Evolutionary conservation across 257 asterid species (phyloP), one percentile per base, ranked within the genome.

Genomic region (Sherardia arvensis): DNA sequence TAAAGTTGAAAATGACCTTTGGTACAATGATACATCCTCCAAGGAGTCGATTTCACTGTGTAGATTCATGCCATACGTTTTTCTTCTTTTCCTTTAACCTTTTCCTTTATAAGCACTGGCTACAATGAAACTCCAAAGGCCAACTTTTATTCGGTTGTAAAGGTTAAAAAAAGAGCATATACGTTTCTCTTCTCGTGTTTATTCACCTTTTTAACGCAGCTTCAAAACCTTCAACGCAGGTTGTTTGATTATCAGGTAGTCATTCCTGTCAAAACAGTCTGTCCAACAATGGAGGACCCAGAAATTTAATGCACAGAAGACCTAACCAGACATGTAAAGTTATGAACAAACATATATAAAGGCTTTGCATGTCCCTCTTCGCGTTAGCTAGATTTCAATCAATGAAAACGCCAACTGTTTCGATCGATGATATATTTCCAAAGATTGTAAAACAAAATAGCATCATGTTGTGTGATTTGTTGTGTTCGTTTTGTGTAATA

Each of bases 261-360:
- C 47, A 12, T 69, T n/a, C 67, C 69, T 76, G 47, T 72, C 80
- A 17, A 71, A 49, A 43, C 26, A 61, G 7, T 30, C 69, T 71
- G 76, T 55, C 65, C 23, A 58, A 57, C 71, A 32, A 17, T 22
- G 18, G 9, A 23, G 34, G 23, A 32, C 48, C 68, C 49, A 12
- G 0, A 56, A 17, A 49, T 20, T 64, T 48, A 49, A 1, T 53
- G 33, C 34, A n/a, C n/a, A 18, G 32, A 20, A 58, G 59, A 53
- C 4, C 47, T 12, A 8, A 9, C 45, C 45, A 9, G 45, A 36
- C 45, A 38, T 11, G 14, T 21, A 51, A 23, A n/a, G n/a, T n/a
- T 5, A 45, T 3, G 22, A 5, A 53, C 26, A 53, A 9, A 7
- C 56, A 49, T 9, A 49, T 49, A n/a, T n/a, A n/a, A n/a, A n/a